Conservation (phyloP, 148 eudicot genomes). For the Fagopyrum tataricum region DNA sequence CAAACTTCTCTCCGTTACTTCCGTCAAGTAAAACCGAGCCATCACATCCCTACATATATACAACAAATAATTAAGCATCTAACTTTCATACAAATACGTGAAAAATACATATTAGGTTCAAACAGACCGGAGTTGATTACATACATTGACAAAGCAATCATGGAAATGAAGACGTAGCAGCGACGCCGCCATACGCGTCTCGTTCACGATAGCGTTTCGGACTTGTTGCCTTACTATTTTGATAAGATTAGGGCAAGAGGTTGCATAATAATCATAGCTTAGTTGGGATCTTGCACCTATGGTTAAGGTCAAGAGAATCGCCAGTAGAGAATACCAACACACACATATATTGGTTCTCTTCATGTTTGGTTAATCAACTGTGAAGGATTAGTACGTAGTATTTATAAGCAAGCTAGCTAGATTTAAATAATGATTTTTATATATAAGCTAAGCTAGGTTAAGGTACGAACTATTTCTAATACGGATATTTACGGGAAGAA, state of each 20-base stretch:
- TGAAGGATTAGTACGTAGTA: background rate
- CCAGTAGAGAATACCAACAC: background rate
- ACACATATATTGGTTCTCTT: background rate
- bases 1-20: conserved; percentile 58
- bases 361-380: background rate
- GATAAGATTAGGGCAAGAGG: conserved; percentile 50
- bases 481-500: no score
- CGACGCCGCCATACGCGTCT: conserved; percentile 82
- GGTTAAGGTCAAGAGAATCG: background rate
- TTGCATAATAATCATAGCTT: conserved; percentile 45
- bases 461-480: no score
- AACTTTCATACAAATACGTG: background rate
- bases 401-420: background rate
- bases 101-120: background rate
- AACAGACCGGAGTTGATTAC: conserved; percentile 7
- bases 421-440: background rate
- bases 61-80: background rate
- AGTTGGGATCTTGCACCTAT: conserved; percentile 37
- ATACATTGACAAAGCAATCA: conserved; percentile 82
- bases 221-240: conserved; percentile 49
- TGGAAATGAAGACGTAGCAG: conserved; percentile 78
- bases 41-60: conserved; percentile 60
- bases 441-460: no score
- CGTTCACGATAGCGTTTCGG: conserved; percentile 44
- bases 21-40: conserved; percentile 70